Evolutionary conservation across 2,329 filamentous ascomycete genomes (phyloP).

Genomic region (Epicoccum sorghinum): DNA sequence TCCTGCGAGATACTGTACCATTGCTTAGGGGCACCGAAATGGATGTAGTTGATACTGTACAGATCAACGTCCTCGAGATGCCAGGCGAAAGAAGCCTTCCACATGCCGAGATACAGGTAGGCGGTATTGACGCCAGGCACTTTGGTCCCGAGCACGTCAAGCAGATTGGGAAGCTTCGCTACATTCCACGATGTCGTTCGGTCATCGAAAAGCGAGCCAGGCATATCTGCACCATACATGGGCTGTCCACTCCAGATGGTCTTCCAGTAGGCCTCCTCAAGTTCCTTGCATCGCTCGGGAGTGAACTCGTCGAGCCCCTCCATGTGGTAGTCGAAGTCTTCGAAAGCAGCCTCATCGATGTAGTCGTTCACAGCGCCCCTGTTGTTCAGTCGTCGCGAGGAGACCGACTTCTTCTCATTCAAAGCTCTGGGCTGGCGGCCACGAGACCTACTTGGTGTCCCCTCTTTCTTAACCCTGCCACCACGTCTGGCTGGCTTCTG

Average conservation of each 20-base stretch:
- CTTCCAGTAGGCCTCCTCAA: slow-evolving; percentile 97
- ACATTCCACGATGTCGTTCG: slow-evolving; percentile 87
- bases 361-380: slow-evolving; percentile 76
- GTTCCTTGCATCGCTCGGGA: slow-evolving; percentile 87
- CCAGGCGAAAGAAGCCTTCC: slow-evolving; percentile 99
- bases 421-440: slow-evolving; percentile 55
- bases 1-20: slow-evolving; percentile 99
- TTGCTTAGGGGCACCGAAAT: slow-evolving; percentile 97
- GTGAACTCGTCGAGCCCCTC: slow-evolving; percentile 85
- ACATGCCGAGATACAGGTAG: slow-evolving; percentile 98
- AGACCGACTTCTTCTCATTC: slow-evolving; percentile 69
- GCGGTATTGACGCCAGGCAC: slow-evolving; percentile 98
- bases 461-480: slow-evolving; percentile 42
- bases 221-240: slow-evolving; percentile 95
- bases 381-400: slow-evolving; percentile 86
- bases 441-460: slow-evolving; percentile 61
- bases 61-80: slow-evolving; percentile 98
- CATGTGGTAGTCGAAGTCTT: slow-evolving; percentile 88
- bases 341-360: slow-evolving; percentile 89
- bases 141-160: slow-evolving; percentile 93
- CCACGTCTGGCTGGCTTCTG: slow-evolving; percentile 39
- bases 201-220: slow-evolving; percentile 92
- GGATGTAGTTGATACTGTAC: slow-evolving; percentile 99
- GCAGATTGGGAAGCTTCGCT: slow-evolving; percentile 88
- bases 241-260: slow-evolving; percentile 93